Evolutionary conservation across 176 grass and related monocot species (phyloP).

Genomic region (Oryza longistaminata): DNA sequence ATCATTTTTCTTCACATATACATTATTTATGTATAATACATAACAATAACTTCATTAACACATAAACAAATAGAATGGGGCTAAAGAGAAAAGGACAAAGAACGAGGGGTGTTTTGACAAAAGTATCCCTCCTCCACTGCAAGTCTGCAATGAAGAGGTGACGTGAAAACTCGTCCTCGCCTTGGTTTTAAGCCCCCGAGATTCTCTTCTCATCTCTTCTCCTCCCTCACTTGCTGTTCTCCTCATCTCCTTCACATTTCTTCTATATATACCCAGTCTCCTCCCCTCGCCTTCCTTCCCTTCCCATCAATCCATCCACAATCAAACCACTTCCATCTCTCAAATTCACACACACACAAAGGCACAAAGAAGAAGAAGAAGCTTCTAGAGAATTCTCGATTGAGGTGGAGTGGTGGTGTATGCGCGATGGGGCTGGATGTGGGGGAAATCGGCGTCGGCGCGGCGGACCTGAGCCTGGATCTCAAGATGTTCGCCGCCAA

Average conservation of each 20-base stretch:
- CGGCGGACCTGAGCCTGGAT: conserved; percentile 56
- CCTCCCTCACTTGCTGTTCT: not conserved
- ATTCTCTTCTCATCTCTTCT: conserved; percentile 20
- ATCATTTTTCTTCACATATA: not conserved
- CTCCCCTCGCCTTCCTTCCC: not conserved
- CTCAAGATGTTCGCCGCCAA: conserved; percentile 59
- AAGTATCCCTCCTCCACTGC: not conserved
- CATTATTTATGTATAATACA: no score
- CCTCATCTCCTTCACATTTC: not conserved
- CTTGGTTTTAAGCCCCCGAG: not conserved
- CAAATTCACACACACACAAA: not conserved
- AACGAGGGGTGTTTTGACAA: not conserved
- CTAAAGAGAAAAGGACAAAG: not conserved
- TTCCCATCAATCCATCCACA: conserved; percentile 12
- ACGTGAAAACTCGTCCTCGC: conserved; percentile 44
- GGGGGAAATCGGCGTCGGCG: conserved; percentile 48
- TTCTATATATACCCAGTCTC: conserved; percentile 30
- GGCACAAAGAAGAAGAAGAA: no score
- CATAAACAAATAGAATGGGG: not conserved
- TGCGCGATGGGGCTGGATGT: conserved; percentile 50
- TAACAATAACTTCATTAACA: not conserved
- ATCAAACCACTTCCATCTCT: not conserved
- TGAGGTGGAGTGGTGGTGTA: not conserved
- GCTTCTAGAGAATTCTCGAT: not conserved
- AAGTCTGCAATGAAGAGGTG: not conserved